phyloP scores from a whole-genome alignment of 2,329 filamentous ascomycete species.

The Diaporthe humulicola region DNA sequence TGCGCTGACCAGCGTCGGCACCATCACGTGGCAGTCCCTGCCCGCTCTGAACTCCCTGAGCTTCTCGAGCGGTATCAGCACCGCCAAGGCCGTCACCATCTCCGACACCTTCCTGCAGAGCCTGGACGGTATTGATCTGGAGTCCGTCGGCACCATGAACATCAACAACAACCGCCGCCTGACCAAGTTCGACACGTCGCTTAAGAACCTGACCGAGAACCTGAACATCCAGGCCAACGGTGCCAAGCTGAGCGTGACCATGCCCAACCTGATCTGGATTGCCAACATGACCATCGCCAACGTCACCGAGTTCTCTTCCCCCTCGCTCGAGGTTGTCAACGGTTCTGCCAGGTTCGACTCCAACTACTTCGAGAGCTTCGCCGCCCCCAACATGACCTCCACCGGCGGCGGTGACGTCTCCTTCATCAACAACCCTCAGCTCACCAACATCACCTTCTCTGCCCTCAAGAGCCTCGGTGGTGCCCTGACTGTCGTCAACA shows the following conservation, averaged over 20 bases:
- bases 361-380: conserved; percentile 76
- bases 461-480: conserved; percentile 77
- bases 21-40: conserved; percentile 80
- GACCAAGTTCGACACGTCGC: conserved; percentile 79
- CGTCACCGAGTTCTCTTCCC: conserved; percentile 79
- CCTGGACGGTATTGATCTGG: conserved; percentile 85
- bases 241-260: conserved; percentile 74
- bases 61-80: conserved; percentile 70
- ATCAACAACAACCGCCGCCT: conserved; percentile 94
- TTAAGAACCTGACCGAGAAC: conserved; percentile 79
- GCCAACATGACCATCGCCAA: conserved; percentile 87
- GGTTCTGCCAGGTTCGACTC: conserved; percentile 87
- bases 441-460: conserved; percentile 83
- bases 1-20: conserved; percentile 73
- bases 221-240: conserved; percentile 87
- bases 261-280: conserved; percentile 84
- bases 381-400: conserved; percentile 77
- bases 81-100: conserved; percentile 79
- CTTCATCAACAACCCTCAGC: conserved; percentile 72
- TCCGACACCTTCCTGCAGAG: conserved; percentile 87
- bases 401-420: conserved; percentile 72
- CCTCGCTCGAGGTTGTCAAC: conserved; percentile 79
- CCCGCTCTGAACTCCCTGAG: conserved; percentile 66
- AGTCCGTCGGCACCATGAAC: conserved; percentile 78
- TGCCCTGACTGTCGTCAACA: conserved; percentile 90